These are phyloP conservation scores for Knufia fluminis DNA, from an alignment of 2,329 filamentous ascomycete species.

Conservation along the genomic window DNA sequence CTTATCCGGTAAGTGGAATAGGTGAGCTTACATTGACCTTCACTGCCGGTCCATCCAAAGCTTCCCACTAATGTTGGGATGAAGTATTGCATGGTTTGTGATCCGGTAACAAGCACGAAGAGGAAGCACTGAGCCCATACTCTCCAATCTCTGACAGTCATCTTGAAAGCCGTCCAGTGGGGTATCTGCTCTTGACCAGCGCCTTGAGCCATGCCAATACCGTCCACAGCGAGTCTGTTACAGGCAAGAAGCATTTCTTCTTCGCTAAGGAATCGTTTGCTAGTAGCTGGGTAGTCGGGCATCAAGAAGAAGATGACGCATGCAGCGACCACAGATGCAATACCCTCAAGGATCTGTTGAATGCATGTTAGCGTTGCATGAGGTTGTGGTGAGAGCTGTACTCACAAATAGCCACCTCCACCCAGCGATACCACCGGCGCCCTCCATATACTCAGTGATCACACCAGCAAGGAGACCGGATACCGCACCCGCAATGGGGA, in stretches of 20 bases:
- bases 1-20: conserved; percentile 28
- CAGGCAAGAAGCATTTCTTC: conserved; percentile 33
- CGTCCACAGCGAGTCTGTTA: conserved; percentile 22
- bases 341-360: conserved; percentile 43
- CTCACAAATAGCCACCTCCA: conserved; percentile 59
- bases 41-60: conserved; percentile 23
- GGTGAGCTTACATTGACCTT: conserved; percentile 24
- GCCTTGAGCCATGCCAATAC: conserved; percentile 20
- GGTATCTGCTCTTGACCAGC: conserved; percentile 9
- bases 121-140: conserved; percentile 16
- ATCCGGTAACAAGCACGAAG: conserved; percentile 24
- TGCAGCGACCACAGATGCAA: conserved; percentile 28
- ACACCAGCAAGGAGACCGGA: conserved; percentile 51
- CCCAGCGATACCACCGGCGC: conserved; percentile 38
- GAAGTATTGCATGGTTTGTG: conserved; percentile 29
- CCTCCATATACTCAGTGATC: conserved; percentile 46
- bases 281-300: conserved; percentile 42
- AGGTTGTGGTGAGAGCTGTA: conserved; percentile 27
- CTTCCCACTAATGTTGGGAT: conserved; percentile 27
- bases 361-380: conserved; percentile 30
- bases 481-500: conserved; percentile 52
- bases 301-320: conserved; percentile 37
- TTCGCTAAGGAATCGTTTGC: conserved; percentile 29
- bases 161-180: conserved; percentile 25
- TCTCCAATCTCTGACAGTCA: conserved; percentile 22